Conservation (phyloP, 805 yeast species). For the Candida sonorensis region DNA sequence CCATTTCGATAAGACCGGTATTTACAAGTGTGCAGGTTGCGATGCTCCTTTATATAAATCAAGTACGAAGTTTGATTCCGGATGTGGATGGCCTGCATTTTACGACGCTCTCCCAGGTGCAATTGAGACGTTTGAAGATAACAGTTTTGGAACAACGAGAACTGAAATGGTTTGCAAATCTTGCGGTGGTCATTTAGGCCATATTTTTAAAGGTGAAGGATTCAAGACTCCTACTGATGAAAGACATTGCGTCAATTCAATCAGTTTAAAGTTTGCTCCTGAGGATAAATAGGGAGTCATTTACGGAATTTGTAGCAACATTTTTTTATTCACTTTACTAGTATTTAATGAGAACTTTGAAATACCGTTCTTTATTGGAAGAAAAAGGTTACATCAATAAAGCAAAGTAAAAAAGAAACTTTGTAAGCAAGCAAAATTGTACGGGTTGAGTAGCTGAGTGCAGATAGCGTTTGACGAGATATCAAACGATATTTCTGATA, state of each 20-base stretch:
- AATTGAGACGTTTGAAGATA: conserved; percentile 54
- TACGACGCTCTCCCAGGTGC: conserved; percentile 84
- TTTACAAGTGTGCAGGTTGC: conserved; percentile 85
- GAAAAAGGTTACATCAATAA: too few species aligned
- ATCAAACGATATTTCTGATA: too few species aligned
- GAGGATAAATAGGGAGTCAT: too few species aligned
- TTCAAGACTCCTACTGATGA: conserved; percentile 79
- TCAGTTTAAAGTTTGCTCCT: conserved; percentile 57
- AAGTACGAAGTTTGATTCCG: conserved; percentile 75
- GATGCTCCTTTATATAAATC: conserved; percentile 72
- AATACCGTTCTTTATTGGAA: too few species aligned
- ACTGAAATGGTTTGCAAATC: conserved; percentile 82
- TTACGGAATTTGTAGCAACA: too few species aligned
- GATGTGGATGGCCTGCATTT: conserved; percentile 99
- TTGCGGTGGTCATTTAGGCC: conserved; percentile 96
- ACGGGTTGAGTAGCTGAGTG: too few species aligned
- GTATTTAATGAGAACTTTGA: too few species aligned
- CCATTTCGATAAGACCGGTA: conserved; percentile 45
- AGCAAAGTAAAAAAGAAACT: too few species aligned
- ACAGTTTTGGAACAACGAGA: conserved; percentile 67
- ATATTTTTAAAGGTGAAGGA: conserved; percentile 92
- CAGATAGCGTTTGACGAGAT: too few species aligned
- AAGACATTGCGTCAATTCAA: conserved; percentile 92
- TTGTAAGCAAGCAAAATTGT: too few species aligned
- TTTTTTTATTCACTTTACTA: too few species aligned